Evolutionary conservation across 2,329 filamentous ascomycete species (phyloP).

Genomic region (Ophioceras dolichostomum): DNA sequence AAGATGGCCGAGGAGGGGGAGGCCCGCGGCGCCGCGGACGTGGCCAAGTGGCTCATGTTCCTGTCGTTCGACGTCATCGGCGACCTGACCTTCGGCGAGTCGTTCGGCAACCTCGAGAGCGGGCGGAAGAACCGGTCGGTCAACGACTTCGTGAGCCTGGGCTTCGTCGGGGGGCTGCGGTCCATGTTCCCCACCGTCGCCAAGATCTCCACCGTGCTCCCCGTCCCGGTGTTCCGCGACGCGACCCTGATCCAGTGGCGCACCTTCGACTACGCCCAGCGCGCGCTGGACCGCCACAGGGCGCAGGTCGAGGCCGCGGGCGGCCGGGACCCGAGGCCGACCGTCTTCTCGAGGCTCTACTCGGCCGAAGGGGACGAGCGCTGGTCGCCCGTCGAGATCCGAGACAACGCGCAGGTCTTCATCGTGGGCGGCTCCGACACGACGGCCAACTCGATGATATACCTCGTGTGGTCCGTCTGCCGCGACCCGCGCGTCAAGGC

Average conservation of each 20-base stretch:
- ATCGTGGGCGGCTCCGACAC: conserved; percentile 40
- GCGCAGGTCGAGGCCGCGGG: conserved; percentile 3
- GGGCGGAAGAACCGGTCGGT: conserved; percentile 29
- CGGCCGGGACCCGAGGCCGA: conserved; percentile 10
- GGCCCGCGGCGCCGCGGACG: conserved; percentile 22
- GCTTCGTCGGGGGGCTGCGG: conserved; percentile 11
- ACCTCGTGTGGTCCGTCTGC: conserved; percentile 28
- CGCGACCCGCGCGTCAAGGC: conserved; percentile 15
- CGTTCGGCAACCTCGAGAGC: conserved; percentile 36
- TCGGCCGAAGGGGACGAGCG: conserved; percentile 17
- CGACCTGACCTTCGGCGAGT: conserved; percentile 41
- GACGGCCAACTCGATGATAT: conserved; percentile 35
- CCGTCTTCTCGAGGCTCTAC: conserved; percentile 24
- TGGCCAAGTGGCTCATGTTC: conserved; percentile 41
- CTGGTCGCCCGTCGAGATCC: conserved; percentile 19
- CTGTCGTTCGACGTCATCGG: conserved; percentile 42
- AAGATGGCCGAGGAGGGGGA: conserved; percentile 31
- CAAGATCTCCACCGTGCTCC: conserved; percentile 11
- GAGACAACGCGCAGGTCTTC: conserved; percentile 25
- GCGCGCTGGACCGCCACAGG: conserved; percentile 10
- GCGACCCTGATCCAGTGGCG: conserved; percentile 1
- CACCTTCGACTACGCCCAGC: conserved; percentile 5
- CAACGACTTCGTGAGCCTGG: conserved; percentile 20
- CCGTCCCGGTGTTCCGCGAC: conserved; percentile 13
- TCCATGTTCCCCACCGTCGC: conserved; percentile 16